Base-by-base conservation (phyloP, 768 basidiomycete genomes). In the Leucocoprinus sp. region DNA sequence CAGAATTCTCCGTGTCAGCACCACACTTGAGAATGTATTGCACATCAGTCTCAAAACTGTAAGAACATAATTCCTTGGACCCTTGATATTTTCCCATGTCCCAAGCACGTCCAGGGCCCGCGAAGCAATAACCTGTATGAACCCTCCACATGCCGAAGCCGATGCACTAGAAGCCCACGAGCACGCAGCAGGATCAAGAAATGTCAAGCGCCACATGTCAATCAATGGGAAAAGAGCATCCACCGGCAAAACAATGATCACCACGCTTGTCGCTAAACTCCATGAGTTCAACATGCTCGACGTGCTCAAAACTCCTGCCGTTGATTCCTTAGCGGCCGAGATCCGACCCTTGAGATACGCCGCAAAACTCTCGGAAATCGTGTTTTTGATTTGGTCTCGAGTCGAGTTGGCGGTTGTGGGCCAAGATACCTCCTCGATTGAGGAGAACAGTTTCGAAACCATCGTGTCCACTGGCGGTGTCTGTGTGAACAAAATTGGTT, bases 121-220 rank as follows among this genome's bases (percentile, higher is more conserved):
- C 19, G 65, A 60, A 23, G 84, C 55, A 42, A 84, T 64, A 4
- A 65, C 18, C 6, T 56, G 53, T 9, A 83, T 59, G 0, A 75
- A 73, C 33, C 76, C 69, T 14, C 39, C 38, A 15, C 43, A 47
- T 17, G 52, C 37, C 21, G 54, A 47, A 7, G 52, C 36, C 4
- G 61, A 56, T 6, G 63, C 45, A 0, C 67, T 50, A 5, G 73
- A 63, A 28, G 59, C 64, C 80, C 77, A 85, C 0, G 61, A 57
- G 0, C 74, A 71, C 14, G 80, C 74, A 1, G 69, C 57, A 0
- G 72, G 66, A 58, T 89, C 82, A 17, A 93, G 73, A 14, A 88
- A 59, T 0, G 82, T 83, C 8, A 93, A 69, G 1, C 90, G 72
- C 83, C 89, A 87, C 52, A 93, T 68, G 56, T 95, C 92, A 8